Conservation (phyloP, 1,284 basidiomycete genomes). For the Pyrrhoderma lamaoense region DNA sequence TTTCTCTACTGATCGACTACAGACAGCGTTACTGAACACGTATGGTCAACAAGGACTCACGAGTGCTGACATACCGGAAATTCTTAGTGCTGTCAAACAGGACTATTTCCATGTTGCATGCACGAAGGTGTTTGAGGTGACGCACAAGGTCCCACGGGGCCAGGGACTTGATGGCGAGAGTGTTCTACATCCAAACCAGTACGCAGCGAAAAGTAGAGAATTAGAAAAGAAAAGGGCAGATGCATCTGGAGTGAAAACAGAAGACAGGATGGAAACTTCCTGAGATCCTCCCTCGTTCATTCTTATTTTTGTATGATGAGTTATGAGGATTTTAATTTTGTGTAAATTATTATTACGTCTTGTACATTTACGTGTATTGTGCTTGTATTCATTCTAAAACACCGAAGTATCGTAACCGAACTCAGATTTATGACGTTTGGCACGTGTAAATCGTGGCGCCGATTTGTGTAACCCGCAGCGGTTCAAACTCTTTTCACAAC, state of each 20-base stretch:
- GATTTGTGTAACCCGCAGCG: too few relatives aligned
- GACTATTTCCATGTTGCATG: constrained; percentile 94
- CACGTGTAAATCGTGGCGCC: too few relatives aligned
- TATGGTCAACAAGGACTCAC: constrained; percentile 66
- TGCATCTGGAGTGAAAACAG: constrained; percentile 5
- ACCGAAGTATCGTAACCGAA: too few relatives aligned
- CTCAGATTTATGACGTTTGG: too few relatives aligned
- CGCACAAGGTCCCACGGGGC: constrained; percentile 48
- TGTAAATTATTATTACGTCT: too few relatives aligned
- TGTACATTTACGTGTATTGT: too few relatives aligned
- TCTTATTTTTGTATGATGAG: neutral
- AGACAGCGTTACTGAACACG: constrained; percentile 65
- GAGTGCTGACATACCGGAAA: constrained; percentile 73
- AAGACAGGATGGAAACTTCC: constrained; percentile 10
- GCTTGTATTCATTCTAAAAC: too few relatives aligned
- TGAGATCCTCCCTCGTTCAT: too few relatives aligned
- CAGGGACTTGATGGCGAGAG: constrained; percentile 77
- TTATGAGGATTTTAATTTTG: too few relatives aligned
- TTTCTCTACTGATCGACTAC: constrained; percentile 81
- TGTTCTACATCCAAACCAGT: constrained; percentile 93
- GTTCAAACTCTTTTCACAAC: too few relatives aligned
- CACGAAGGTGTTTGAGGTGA: constrained; percentile 94
- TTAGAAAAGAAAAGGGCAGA: constrained; percentile 39
- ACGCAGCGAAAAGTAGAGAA: constrained; percentile 63
- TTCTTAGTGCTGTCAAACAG: constrained; percentile 75